Base-by-base conservation (phyloP, 768 basidiomycete species). In the Lentinula lateritia region DNA sequence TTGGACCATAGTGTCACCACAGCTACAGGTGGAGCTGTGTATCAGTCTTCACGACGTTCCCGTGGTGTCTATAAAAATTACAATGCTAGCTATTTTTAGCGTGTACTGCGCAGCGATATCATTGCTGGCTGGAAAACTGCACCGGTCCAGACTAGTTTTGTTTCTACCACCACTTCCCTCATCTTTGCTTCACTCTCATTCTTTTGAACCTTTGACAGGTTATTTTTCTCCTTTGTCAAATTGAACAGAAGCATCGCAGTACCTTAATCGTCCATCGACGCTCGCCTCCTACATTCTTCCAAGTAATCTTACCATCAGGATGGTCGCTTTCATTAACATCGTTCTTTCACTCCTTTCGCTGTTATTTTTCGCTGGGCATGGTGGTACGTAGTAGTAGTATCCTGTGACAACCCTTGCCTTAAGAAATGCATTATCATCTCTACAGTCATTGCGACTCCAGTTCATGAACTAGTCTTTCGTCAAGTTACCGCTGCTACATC, bases 401-500 rank as follows among this genome's bases (percentile, higher is more conserved):
- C 8, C 5, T 16, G 12, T 34, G 16, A 38, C 20, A 7, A 18
- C 6, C 13, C 9, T 16, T n/a, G 39, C 9, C 0, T 5, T 12
- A 41, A 38, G 13, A 41, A 38, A 20, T 7, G 35, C 7, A 8
- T n/a, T 12, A 16, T 13, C 5, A 50, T 50, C 28, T 23, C 8
- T 20, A 10, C 39, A 56, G 55, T 43, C 18, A 43, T 56, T 3
- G 55, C 55, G 18, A 23, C 55, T 20, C 55, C 55, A 28, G 39
- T 38, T 6, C 53, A 54, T 39, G 53, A 56, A 15, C 41, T 56
- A 9, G 42, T 43, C 16, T 42, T 42, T 28, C 55, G 55, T 32
- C 55, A 56, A 39, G 55, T 56, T 32, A 13, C 55, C 39, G 55
- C 55, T 41, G 55, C 55, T 20, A 56, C 55, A n/a, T 15, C 38